These are phyloP conservation scores for Sclerotinia sclerotiorum DNA, from an alignment of 2,329 filamentous ascomycete species.

Conservation along the genomic window DNA sequence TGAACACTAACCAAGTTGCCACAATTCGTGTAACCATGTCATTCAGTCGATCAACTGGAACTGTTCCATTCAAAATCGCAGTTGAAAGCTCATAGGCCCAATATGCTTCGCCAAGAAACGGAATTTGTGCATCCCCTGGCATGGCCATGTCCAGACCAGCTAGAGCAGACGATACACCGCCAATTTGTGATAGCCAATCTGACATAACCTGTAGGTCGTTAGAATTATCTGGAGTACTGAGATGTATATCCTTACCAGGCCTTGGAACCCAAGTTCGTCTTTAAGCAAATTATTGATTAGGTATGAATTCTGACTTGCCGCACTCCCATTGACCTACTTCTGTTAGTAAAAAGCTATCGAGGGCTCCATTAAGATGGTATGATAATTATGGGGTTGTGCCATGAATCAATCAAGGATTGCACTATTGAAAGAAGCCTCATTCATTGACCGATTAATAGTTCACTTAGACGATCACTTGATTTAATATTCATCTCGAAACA, in stretches of 20 bases:
- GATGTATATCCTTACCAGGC: slow-evolving; percentile 39
- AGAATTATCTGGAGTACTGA: neutral
- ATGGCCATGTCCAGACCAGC: slow-evolving; percentile 69
- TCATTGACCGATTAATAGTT: neutral
- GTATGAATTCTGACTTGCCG: slow-evolving; percentile 67
- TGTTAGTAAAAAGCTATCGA: neutral
- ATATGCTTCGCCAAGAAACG: slow-evolving; percentile 52
- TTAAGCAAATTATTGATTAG: slow-evolving; percentile 69
- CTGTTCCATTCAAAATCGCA: slow-evolving; percentile 56
- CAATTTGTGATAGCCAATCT: slow-evolving; percentile 66
- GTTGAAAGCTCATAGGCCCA: slow-evolving; percentile 57
- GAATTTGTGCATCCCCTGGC: slow-evolving; percentile 59
- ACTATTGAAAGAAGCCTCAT: neutral
- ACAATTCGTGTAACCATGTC: slow-evolving; percentile 57
- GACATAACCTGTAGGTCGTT: slow-evolving; percentile 56
- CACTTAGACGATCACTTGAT: neutral
- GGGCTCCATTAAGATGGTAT: neutral
- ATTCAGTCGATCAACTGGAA: slow-evolving; percentile 57
- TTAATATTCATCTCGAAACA: neutral
- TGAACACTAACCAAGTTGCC: slow-evolving; percentile 49
- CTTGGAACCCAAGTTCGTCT: slow-evolving; percentile 72
- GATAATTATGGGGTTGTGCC: neutral
- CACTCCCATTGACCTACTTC: slow-evolving; percentile 56
- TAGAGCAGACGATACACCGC: slow-evolving; percentile 58
- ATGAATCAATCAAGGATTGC: neutral